Percentiles rank a stretch among this genome's conserved stretches.
Conservation (phyloP, 2,329 filamentous ascomycete genomes). For the Cladosporium sp. region DNA sequence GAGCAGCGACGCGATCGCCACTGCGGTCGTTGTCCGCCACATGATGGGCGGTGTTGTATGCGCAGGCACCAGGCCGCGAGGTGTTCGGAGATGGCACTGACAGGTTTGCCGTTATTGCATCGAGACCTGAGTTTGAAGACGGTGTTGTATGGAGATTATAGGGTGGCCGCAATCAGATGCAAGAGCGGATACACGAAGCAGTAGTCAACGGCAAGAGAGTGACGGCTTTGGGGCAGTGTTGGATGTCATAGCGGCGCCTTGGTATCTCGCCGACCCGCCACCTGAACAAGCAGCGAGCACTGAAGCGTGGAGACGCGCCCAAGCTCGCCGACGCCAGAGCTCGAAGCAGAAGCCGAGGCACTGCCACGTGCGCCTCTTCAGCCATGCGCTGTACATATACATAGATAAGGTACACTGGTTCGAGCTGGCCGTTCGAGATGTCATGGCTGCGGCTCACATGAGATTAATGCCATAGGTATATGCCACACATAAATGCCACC, state of each 20-base stretch:
- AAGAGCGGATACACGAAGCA: background rate
- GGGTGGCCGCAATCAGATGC: background rate
- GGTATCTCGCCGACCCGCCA: slow-evolving; percentile 12
- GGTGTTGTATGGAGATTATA: background rate
- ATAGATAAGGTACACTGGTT: too few species aligned
- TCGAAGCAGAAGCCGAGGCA: background rate
- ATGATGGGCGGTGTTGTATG: slow-evolving; percentile 17
- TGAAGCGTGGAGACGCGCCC: background rate
- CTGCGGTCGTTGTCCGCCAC: slow-evolving; percentile 22
- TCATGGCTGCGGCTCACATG: too few species aligned
- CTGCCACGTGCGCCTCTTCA: background rate
- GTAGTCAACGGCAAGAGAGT: background rate
- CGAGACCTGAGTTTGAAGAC: background rate
- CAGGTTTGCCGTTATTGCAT: background rate
- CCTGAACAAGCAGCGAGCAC: background rate
- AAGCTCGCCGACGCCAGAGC: background rate
- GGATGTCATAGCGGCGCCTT: slow-evolving; percentile 9
- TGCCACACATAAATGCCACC: too few species aligned
- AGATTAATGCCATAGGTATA: too few species aligned
- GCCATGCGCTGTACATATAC: too few species aligned
- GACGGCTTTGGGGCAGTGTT: background rate
- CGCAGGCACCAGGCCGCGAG: slow-evolving; percentile 8
- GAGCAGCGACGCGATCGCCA: slow-evolving; percentile 21
- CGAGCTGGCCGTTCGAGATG: too few species aligned
- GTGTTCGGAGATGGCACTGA: background rate